A percentile compares a stretch with the other conserved stretches of the same genome.
Conservation (phyloP, 2,329 filamentous ascomycete genomes). For the Trichophyton benhamiae region DNA sequence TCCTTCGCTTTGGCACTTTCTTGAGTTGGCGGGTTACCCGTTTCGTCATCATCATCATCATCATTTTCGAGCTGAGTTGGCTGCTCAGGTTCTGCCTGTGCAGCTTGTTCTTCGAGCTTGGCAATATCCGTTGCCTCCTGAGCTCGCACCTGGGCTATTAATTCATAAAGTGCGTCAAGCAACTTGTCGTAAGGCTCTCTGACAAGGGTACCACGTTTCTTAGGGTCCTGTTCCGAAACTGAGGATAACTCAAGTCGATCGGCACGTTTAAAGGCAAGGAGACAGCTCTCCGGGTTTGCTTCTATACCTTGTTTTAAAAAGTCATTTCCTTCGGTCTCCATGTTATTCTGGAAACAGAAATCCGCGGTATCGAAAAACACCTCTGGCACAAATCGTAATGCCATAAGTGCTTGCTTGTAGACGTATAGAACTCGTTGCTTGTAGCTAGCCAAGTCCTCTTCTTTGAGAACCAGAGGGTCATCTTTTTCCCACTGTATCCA, state of each 20-base stretch:
- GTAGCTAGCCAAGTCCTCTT: slow-evolving; percentile 64
- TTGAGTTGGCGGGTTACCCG: slow-evolving; percentile 36
- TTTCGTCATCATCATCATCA: slow-evolving; percentile 37
- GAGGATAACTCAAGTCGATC: slow-evolving; percentile 75
- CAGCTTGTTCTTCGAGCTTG: slow-evolving; percentile 44
- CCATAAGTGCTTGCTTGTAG: slow-evolving; percentile 89
- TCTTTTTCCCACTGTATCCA: slow-evolving; percentile 96
- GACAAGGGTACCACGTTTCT: slow-evolving; percentile 57
- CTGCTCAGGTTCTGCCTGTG: slow-evolving; percentile 28
- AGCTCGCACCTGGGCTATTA: slow-evolving; percentile 59
- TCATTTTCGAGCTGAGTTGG: slow-evolving; percentile 23
- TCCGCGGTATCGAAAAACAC: slow-evolving; percentile 92
- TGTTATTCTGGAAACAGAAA: slow-evolving; percentile 72
- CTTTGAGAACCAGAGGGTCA: slow-evolving; percentile 73
- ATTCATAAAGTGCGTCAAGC: slow-evolving; percentile 74
- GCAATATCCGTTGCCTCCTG: slow-evolving; percentile 52
- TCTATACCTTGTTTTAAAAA: slow-evolving; percentile 71
- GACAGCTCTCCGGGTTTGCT: slow-evolving; percentile 85
- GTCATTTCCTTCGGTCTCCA: slow-evolving; percentile 59
- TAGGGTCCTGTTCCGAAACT: slow-evolving; percentile 57
- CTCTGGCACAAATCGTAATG: slow-evolving; percentile 85
- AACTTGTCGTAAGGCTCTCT: slow-evolving; percentile 73
- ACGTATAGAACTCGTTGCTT: slow-evolving; percentile 73
- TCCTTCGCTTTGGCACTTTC: slow-evolving; percentile 43
- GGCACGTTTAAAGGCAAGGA: slow-evolving; percentile 78